Percentiles rank a stretch among this genome's conserved stretches.
Conservation (phyloP, 176 grass and related monocot genomes). For the Oryza nivara region DNA sequence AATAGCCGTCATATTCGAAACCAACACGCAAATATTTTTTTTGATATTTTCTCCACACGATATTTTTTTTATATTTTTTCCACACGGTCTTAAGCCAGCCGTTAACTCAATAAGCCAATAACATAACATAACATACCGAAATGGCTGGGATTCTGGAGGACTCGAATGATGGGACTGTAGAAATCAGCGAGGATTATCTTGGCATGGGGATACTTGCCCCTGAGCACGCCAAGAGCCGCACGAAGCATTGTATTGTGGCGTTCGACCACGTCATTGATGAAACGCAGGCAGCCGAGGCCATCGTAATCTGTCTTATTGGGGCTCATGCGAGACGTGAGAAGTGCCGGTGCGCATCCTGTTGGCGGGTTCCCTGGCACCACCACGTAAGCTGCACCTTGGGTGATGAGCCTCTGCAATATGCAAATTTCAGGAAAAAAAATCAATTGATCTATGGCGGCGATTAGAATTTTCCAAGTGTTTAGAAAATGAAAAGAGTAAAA, state of each 20-base stretch:
- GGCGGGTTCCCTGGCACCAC: conserved; percentile 42
- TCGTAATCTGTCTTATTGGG: neutral
- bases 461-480: too few species aligned
- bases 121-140: conserved; percentile 3
- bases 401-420: conserved; percentile 15
- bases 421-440: neutral
- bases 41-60: too few species aligned
- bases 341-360: conserved; percentile 13
- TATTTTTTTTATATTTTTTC: too few species aligned
- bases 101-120: too few species aligned
- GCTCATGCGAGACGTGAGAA: neutral
- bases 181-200: conserved; percentile 39
- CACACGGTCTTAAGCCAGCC: too few species aligned
- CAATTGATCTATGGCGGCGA: too few species aligned
- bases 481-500: too few species aligned
- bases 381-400: neutral
- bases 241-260: conserved; percentile 27
- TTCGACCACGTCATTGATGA: conserved; percentile 11
- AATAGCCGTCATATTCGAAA: too few species aligned
- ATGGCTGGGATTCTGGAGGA: neutral
- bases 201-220: conserved; percentile 5
- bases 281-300: conserved; percentile 7
- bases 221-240: neutral
- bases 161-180: neutral
- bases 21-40: too few species aligned